Evolutionary conservation across 1,139 yeast genomes (phyloP).

Genomic region (Tardiomyces blankii): DNA sequence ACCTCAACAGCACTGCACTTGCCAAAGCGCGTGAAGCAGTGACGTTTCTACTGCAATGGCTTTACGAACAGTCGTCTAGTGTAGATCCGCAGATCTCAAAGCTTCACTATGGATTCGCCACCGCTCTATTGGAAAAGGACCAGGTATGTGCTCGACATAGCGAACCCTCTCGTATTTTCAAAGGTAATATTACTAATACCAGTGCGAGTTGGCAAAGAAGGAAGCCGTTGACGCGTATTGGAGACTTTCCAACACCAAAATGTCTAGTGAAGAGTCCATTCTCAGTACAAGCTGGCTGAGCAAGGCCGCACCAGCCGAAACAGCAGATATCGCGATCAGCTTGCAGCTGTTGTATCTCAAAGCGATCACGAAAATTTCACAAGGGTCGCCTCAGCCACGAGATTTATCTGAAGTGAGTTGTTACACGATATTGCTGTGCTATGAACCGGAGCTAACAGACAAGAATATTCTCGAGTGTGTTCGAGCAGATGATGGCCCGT

Average conservation of each 20-base stretch:
- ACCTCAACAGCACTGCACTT: not conserved
- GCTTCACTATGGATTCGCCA: not conserved
- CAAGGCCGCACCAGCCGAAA: not conserved
- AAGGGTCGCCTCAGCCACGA: not conserved
- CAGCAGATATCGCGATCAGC: not conserved
- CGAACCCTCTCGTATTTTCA: no score
- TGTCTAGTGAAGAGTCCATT: not conserved
- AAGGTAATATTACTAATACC: not conserved
- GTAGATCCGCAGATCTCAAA: not conserved
- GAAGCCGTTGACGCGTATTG: not conserved
- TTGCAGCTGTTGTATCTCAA: not conserved
- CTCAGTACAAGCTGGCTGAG: not conserved
- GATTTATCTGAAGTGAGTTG: not conserved
- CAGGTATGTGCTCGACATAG: not conserved
- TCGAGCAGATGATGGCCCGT: not conserved
- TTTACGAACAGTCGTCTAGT: not conserved
- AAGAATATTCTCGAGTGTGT: not conserved
- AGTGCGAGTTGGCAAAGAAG: not conserved
- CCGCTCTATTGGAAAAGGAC: not conserved
- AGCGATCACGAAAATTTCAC: not conserved
- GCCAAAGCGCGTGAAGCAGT: not conserved
- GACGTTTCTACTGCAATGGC: not conserved
- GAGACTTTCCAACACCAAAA: not conserved
- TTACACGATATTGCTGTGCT: not conserved
- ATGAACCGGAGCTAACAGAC: not conserved